Evolutionary conservation across 345 rosid species (phyloP), one percentile per base, ranked within the genome.

Genomic region (Acer saccharum): DNA sequence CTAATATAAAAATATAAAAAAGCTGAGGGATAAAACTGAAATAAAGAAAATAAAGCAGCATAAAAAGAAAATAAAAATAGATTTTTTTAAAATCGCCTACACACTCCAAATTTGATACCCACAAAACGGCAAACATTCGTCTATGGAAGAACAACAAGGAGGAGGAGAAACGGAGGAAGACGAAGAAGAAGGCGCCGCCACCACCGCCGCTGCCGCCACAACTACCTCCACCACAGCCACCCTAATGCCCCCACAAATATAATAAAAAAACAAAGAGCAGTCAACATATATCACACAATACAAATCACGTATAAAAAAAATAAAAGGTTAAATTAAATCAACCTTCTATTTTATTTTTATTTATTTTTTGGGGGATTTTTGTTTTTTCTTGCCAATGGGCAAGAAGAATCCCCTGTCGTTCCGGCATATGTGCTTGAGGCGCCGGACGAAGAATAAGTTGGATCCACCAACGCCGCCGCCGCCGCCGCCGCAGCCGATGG

Each of bases 401-500:
- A 90, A 87, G 27, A 76, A 79, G 0, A 54, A 54, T 16, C 71
- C 83, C 14, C 74, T 86, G 27, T 86, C 86, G 6, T 83, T 89
- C 76, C 89, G 89, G 62, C 89, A 86, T 71, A 76, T 84, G 20
- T 78, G 87, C 77, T 72, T 85, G 32, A 78, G 88, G 54, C 88
- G 88, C 7, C 85, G 83, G 71, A 69, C 70, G 46, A 90, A 88
- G 77, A 84, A 88, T 58, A 57, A 84, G 29, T 74, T 68, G 44
- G 86, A 73, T 13, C 76, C 80, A 21, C 68, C 82, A 4, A 70
- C 80, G 1, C 25, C 25, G 39, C 39, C 6, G 39, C 69, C 78
- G 7, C 43, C 70, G 8, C 23, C 76, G n/a, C 71, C 41, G 4
- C 70, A 72, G 25, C 35, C 27, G 23, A 57, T 8, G 61, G 72